Evolutionary conservation across 1,139 yeast species (phyloP).

Genomic region (Yamadazyma buinensis): DNA sequence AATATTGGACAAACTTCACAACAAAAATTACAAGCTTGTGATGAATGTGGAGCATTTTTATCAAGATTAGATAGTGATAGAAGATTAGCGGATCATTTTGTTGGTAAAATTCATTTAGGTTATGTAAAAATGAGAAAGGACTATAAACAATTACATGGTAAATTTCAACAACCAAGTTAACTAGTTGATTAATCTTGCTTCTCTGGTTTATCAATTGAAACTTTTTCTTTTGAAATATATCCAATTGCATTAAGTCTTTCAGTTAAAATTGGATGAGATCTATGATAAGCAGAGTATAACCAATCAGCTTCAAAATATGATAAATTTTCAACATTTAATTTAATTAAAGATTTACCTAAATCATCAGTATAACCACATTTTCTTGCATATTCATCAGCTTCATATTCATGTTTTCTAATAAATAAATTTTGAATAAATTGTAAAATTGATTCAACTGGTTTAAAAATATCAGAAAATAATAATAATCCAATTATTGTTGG

Average conservation of each 20-base stretch:
- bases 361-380: constrained; percentile 66
- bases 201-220: constrained; percentile 19
- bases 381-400: constrained; percentile 87
- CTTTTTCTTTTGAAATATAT: constrained; percentile 43
- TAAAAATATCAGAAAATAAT: constrained; percentile 67
- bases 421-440: constrained; percentile 65
- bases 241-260: constrained; percentile 81
- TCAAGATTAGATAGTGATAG: constrained; percentile 86
- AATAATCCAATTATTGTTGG: constrained; percentile 82
- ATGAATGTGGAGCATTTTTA: constrained; percentile 85
- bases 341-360: constrained; percentile 69
- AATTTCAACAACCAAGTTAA: constrained; percentile 8
- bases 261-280: constrained; percentile 85
- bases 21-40: constrained; percentile 89
- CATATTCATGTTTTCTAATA: constrained; percentile 84
- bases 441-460: constrained; percentile 70
- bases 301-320: constrained; percentile 84
- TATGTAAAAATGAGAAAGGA: constrained; percentile 71
- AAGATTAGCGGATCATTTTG: constrained; percentile 86
- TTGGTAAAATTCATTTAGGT: constrained; percentile 84
- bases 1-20: constrained; percentile 83
- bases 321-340: constrained; percentile 74
- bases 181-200: constrained; percentile 14
- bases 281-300: constrained; percentile 83
- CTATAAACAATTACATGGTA: constrained; percentile 43